Base-by-base conservation (phyloP, 2,329 filamentous ascomycete genomes). In the Dactylellina haptotyla region DNA sequence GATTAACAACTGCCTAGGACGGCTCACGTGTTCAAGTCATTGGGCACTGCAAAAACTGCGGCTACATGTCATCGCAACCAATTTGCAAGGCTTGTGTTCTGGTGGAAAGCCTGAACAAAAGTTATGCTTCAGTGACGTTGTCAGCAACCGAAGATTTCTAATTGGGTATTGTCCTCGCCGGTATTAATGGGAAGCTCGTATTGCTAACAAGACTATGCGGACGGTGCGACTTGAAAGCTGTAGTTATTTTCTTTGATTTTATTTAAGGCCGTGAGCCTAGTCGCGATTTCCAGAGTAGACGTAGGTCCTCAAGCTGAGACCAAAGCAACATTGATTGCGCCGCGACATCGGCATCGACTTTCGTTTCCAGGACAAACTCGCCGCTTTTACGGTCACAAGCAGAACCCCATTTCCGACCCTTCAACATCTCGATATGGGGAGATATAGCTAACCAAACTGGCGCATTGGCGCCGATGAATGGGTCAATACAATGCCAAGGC, bases 1-100 rank as follows among this genome's bases (percentile, higher is more conserved):
- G 30, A 41, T 32, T 14, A 18, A 46, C 41, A 56, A 25, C 28
- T 63, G 51, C 25, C 46, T 43, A 78, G 76, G 67, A 77, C 78
- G 76, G 75, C 79, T 66, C 41, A 75, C 76, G 30, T 79, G 79
- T 54, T 83, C 82, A 75, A 85, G 87, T 78, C 12, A 86, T 97
- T 77, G 92, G 94, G 1, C 89, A 88, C 75, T 99, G 95, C 79
- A 87, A 89, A 78, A 89, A 87, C 58, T 99, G 95, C 78, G 95
- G 95, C 12, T 99, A 98, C 80, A 90, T 99, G 81, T 97, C 95
- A 1, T 97, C 93, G 78, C 95, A 99, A 81, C 87, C 87, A 28
- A 87, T 97, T 39, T 99, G 95, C 82, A 96, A 99, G 81, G 95
- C 95, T 0, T 99, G 95, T 80, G 90, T 89, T 75, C 83, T 99